phyloP scores from a whole-genome alignment of 257 asterid species.

The Salvia hispanica region DNA sequence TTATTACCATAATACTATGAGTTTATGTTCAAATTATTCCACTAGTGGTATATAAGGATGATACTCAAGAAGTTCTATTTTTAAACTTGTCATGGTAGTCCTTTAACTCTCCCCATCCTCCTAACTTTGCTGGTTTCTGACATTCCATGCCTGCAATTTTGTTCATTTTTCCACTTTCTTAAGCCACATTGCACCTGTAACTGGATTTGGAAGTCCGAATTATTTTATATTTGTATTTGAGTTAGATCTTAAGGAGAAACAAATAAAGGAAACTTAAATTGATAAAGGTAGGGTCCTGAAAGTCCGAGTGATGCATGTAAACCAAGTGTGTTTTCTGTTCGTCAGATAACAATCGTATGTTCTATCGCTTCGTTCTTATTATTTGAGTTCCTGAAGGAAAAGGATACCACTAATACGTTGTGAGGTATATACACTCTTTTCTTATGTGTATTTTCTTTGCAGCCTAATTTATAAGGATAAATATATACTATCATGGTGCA shows the following conservation, averaged over 20 bases:
- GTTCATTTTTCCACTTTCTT: not conserved
- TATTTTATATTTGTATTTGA: not conserved
- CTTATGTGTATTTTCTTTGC: not conserved
- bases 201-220: not conserved
- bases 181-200: not conserved
- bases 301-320: not conserved
- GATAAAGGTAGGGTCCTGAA: not conserved
- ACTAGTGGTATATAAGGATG: not conserved
- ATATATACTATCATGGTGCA: not conserved
- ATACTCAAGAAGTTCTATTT: not conserved
- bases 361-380: not conserved
- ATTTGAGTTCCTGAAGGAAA: not conserved
- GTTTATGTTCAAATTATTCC: conserved; percentile 10
- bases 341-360: not conserved
- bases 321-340: not conserved
- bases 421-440: not conserved
- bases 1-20: conserved; percentile 1
- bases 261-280: not conserved
- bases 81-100: not conserved
- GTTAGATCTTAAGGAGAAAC: not conserved
- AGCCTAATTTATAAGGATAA: not conserved
- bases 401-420: not conserved
- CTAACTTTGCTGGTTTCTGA: not conserved
- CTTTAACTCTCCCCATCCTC: not conserved
- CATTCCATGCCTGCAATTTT: not conserved